These are phyloP conservation scores for Parastagonospora nodorum DNA, from an alignment of 2,329 filamentous ascomycete species.

Conservation along the genomic window DNA sequence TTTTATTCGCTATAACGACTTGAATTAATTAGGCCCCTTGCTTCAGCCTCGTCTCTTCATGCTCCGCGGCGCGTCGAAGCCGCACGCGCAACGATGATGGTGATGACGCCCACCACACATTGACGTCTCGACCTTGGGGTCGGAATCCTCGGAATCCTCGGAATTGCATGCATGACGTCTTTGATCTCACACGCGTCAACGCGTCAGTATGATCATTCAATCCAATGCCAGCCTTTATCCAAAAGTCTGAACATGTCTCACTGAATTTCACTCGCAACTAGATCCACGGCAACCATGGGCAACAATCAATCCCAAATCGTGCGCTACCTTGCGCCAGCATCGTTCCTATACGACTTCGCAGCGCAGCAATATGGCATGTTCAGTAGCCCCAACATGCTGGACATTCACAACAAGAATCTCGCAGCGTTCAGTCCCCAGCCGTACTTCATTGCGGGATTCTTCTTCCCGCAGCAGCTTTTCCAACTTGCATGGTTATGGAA, in stretches of 20 bases:
- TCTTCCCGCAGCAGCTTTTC: slow-evolving; percentile 65
- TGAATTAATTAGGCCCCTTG: too few relatives aligned
- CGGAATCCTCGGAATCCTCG: too few relatives aligned
- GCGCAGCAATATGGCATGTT: slow-evolving; percentile 65
- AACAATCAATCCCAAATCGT: slow-evolving; percentile 58
- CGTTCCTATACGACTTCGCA: slow-evolving; percentile 62
- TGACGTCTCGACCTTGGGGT: too few relatives aligned
- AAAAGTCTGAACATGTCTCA: background rate
- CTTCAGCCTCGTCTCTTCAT: too few relatives aligned
- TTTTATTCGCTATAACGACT: too few relatives aligned
- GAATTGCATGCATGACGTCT: background rate
- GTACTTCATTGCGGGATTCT: slow-evolving; percentile 64
- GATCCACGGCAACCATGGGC: slow-evolving; percentile 49
- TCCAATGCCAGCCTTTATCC: background rate
- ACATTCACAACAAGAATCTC: slow-evolving; percentile 62
- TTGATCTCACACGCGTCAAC: background rate
- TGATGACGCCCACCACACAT: background rate
- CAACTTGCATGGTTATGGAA: slow-evolving; percentile 64
- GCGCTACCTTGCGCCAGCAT: slow-evolving; percentile 59
- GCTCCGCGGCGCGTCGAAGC: too few relatives aligned
- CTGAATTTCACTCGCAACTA: background rate
- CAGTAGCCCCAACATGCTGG: slow-evolving; percentile 62
- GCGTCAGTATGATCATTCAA: too few relatives aligned
- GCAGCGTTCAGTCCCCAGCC: slow-evolving; percentile 65
- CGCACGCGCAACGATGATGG: background rate